These are phyloP conservation scores for Decorospora gaudefroyi DNA, from an alignment of 2,329 filamentous ascomycete genomes.

Conservation along the genomic window DNA sequence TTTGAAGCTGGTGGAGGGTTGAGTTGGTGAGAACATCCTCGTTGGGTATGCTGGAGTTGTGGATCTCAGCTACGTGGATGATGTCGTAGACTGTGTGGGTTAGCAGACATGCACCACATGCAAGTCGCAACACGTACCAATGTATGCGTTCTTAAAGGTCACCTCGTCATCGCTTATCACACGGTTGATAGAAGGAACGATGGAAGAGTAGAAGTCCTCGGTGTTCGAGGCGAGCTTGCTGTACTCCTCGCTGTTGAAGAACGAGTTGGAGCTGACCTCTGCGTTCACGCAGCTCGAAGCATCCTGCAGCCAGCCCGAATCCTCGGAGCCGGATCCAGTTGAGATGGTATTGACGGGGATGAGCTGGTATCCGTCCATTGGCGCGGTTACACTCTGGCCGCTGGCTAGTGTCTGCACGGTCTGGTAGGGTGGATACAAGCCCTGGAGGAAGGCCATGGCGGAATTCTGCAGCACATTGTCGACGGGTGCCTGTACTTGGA, in stretches of 20 bases:
- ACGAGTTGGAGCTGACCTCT: conserved; percentile 62
- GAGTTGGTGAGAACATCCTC: conserved; percentile 63
- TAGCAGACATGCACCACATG: too few relatives aligned
- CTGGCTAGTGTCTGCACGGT: conserved; percentile 68
- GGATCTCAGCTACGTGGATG: conserved; percentile 65
- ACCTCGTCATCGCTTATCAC: conserved; percentile 56
- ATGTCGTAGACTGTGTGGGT: conserved; percentile 58
- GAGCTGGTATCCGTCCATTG: conserved; percentile 81
- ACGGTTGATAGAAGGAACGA: conserved; percentile 58
- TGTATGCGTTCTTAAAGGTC: conserved; percentile 66
- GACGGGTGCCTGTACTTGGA: conserved; percentile 71
- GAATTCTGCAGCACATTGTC: conserved; percentile 82
- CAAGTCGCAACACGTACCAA: conserved; percentile 59
- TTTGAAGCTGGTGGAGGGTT: conserved; percentile 65
- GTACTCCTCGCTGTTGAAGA: conserved; percentile 60
- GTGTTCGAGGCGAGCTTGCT: conserved; percentile 54
- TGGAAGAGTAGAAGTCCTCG: conserved; percentile 57
- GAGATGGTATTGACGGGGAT: conserved; percentile 71
- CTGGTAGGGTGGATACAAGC: conserved; percentile 76
- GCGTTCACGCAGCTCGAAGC: conserved; percentile 61
- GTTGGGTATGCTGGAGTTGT: conserved; percentile 64
- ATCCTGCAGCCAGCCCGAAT: conserved; percentile 63
- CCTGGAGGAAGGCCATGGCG: conserved; percentile 79
- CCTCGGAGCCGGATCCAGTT: conserved; percentile 62
- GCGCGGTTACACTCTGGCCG: conserved; percentile 66